Percentiles rank a stretch among this genome's conserved stretches.
Evolutionary conservation across 208 protist genomes (phyloP).

Genomic region (Lotmaria passim): DNA sequence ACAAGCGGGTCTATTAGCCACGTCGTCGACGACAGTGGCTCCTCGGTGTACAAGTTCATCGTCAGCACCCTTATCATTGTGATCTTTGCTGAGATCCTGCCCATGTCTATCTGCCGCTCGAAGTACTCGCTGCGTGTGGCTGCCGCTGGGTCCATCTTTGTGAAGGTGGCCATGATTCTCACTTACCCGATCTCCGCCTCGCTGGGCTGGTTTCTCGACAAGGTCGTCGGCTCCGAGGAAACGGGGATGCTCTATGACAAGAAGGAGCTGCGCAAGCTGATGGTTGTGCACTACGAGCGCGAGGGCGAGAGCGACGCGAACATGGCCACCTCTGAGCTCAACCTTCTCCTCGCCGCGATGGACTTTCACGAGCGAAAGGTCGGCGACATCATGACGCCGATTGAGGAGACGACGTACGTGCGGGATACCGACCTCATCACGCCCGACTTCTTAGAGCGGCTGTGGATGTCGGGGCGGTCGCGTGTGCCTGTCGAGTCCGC

Average conservation of each 20-base stretch:
- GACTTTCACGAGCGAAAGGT: constrained; percentile 89
- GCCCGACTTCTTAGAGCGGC: constrained; percentile 65
- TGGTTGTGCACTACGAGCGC: constrained; percentile 86
- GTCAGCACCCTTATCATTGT: constrained; percentile 83
- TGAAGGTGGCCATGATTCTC: constrained; percentile 79
- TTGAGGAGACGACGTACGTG: constrained; percentile 60
- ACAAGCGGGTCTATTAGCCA: constrained; percentile 23
- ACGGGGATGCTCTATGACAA: constrained; percentile 88
- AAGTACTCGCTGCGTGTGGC: constrained; percentile 85
- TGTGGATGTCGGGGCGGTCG: constrained; percentile 86
- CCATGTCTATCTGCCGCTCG: constrained; percentile 91
- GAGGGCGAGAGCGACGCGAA: constrained; percentile 38
- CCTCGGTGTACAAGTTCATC: constrained; percentile 62
- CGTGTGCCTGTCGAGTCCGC: constrained; percentile 73
- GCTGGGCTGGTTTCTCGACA: constrained; percentile 81
- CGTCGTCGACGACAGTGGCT: constrained; percentile 34
- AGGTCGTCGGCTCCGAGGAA: constrained; percentile 67
- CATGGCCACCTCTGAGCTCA: constrained; percentile 79
- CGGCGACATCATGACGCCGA: constrained; percentile 86
- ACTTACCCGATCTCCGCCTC: constrained; percentile 80
- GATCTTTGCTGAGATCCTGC: constrained; percentile 86
- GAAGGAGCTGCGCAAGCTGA: constrained; percentile 85
- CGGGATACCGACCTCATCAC: constrained; percentile 72
- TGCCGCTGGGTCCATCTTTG: constrained; percentile 73
- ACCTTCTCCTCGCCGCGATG: constrained; percentile 85